Base-by-base conservation (phyloP, 768 basidiomycete genomes). In the Asterophora parasitica region DNA sequence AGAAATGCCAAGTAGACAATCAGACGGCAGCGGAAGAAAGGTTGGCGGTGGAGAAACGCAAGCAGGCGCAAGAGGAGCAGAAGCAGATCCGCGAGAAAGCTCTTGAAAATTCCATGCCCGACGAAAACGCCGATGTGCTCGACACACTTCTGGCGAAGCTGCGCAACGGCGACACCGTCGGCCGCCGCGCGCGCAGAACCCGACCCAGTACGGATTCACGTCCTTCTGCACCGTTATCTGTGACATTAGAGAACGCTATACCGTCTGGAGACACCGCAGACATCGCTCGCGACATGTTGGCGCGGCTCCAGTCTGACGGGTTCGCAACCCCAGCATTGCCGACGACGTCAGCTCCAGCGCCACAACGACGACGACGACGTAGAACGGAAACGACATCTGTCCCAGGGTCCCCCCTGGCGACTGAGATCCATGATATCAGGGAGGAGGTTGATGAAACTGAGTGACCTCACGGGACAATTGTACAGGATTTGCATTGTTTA, bases 1-100 rank as follows among this genome's bases (percentile, higher is more conserved):
- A 94, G 92, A 94, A 92, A 88, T 94, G 90, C 64, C 87, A 87
- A 63, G 48, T 62, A 12, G 88, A 93, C 33, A 96, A 96, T 61
- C 77, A 81, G 58, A 78, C 78, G 0, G 72, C 77, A 11, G 82
- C 81, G 0, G 88, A 92, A 53, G 88, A 92, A 59, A 81, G 76
- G 48, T 59, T 71, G 27, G 82, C 83, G 0, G 55, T 73, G 42
- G 83, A 91, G 66, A 83, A 77, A 60, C 82, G 92, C 43, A 82
- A 77, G 51, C 80, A 79, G 53, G 76, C 77, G 7, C 72, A 78
- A 42, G 84, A 89, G 55, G 82, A 86, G 52, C 71, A 68, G n/a
- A 78, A 71, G 60, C 69, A 75, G 28, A 76, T 66, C 41, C 78
- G 80, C 41, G 74, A 74, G 62, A 81, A 78, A 57, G 69, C 66